Evolutionary conservation across 305 asterid genomes (phyloP), one percentile per base, ranked within the genome.

Genomic region (Salvia sclarea): DNA sequence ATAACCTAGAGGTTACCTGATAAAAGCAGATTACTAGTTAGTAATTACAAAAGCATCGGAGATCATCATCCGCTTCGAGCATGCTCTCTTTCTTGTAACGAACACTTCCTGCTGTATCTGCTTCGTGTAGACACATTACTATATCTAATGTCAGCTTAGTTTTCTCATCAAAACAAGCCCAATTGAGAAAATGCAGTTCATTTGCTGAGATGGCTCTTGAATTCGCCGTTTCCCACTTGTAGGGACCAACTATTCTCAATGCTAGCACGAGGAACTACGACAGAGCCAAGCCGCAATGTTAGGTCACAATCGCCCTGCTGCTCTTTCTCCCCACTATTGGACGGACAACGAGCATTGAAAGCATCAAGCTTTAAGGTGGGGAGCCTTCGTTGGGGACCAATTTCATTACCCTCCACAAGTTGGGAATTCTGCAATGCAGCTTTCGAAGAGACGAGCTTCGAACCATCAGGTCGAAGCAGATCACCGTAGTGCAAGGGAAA

Each of bases 211-310:
- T 11, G 54, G 22, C 24, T 61, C 71, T 52, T 62, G 71, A 44
- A 70, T 60, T 54, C 61, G 58, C 77, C 68, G 64, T 73, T 72
- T 61, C 71, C 80, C 45, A 66, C 70, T 48, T 64, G 84, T 8
- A 33, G 75, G 66, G 78, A 58, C 48, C 78, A 35, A 49, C 64
- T 47, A 22, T 66, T 61, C 60, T 74, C 76, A 44, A n/a, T 38
- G 31, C 72, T 65, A 12, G 69, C 69, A 72, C 66, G 40, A 21
- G 91, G 84, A 69, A 52, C 86, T 58, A 38, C 78, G 21, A 76
- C 30, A 53, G 87, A 78, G 17, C 97, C 98, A 67, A 93, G 70
- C 7, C 96, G 81, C 82, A 90, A 74, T 7, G 98, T 85, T 69
- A 90, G 77, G 81, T 92, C 97, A 67, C 98, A 92, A 52, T 78